Conservation (phyloP, 23 red algal genomes). For the Gracilaria domingensis region DNA sequence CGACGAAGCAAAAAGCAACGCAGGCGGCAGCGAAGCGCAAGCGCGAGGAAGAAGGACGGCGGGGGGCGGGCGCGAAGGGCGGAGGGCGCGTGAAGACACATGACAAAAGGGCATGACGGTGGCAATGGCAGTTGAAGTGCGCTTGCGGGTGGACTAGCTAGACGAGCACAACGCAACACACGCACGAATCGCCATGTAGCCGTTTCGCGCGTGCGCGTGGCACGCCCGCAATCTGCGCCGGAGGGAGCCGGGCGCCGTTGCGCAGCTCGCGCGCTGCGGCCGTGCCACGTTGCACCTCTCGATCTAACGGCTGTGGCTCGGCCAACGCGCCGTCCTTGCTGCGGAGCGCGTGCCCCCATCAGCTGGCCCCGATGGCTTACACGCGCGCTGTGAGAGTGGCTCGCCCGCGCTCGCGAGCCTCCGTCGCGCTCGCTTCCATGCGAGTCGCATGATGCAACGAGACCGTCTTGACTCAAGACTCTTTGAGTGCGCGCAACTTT, state of each 20-base stretch:
- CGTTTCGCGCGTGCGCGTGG: conserved; percentile 18
- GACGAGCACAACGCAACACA: not conserved
- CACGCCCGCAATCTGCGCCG: conserved; percentile 6
- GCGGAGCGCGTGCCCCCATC: conserved; percentile 4
- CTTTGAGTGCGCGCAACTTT: not conserved
- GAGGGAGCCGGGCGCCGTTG: not conserved
- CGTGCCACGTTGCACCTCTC: not conserved
- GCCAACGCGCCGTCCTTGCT: not conserved
- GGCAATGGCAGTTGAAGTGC: not conserved
- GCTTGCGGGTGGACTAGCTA: not conserved
- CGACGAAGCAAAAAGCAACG: not conserved
- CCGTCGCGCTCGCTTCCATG: too few relatives aligned
- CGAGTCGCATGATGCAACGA: too few relatives aligned
- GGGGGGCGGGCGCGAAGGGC: not conserved
- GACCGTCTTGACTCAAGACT: too few relatives aligned
- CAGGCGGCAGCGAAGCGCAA: not conserved
- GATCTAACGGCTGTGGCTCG: not conserved
- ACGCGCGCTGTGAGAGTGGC: too few relatives aligned
- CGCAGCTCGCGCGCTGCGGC: not conserved
- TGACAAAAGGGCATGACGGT: not conserved
- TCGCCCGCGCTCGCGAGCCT: not conserved
- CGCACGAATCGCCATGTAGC: conserved; percentile 16
- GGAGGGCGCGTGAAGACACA: not conserved
- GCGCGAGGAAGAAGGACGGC: not conserved
- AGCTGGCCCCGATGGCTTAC: too few relatives aligned